These are phyloP conservation scores for Neonothopanus nambi DNA, from an alignment of 1,284 basidiomycete species.

Conservation along the genomic window DNA sequence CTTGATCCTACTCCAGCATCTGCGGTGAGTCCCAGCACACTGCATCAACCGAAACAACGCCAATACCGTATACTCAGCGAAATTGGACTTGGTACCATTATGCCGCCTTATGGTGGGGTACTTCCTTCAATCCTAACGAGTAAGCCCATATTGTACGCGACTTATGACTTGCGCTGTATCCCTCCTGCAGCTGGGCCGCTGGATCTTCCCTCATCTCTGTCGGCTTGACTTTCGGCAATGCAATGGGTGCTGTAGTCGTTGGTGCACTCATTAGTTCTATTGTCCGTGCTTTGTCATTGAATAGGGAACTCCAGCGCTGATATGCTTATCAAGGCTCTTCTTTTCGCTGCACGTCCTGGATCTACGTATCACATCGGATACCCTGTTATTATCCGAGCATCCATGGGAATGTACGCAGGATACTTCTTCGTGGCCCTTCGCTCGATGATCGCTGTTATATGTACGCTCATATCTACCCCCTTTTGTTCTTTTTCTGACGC, in stretches of 20 bases:
- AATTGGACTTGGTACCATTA: slow-evolving; percentile 12
- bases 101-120: slow-evolving; percentile 11
- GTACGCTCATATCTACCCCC: not conserved
- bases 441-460: slow-evolving; percentile 7
- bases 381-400: slow-evolving; percentile 6
- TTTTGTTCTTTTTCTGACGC: not conserved
- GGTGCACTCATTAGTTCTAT: slow-evolving; percentile 8
- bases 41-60: no score
- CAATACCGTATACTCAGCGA: not conserved
- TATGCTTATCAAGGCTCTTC: slow-evolving; percentile 1
- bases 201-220: slow-evolving; percentile 10
- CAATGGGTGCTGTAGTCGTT: slow-evolving; percentile 6
- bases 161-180: no score
- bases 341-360: slow-evolving; percentile 5
- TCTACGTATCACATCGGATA: slow-evolving; percentile 10
- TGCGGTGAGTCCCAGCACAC: no score
- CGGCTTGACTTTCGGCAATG: slow-evolving; percentile 9
- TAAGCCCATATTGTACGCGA: no score
- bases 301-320: not conserved
- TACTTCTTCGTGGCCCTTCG: slow-evolving; percentile 10
- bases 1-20: slow-evolving; percentile 6
- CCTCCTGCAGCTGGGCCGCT: slow-evolving; percentile 10
- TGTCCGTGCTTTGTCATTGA: not conserved
- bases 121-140: slow-evolving; percentile 8
- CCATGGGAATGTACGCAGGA: slow-evolving; percentile 10